Conservation (phyloP, 768 basidiomycete species). For the Bullera alba region DNA sequence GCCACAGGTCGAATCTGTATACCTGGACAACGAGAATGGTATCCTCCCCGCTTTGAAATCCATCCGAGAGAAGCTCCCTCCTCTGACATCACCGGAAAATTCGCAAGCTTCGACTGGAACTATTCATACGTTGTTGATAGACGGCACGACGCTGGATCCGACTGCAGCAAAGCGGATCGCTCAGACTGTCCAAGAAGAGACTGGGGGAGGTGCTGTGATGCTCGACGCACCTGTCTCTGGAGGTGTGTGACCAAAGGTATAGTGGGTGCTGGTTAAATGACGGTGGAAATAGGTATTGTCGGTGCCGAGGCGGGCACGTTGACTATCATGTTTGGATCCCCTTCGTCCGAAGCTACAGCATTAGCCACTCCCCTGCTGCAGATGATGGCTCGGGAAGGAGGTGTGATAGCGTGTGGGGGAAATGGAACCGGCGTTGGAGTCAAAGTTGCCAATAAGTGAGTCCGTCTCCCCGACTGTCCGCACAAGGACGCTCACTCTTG, state of each 20-base stretch:
- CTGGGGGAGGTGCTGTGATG: conserved; percentile 60
- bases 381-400: conserved; percentile 30
- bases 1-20: conserved; percentile 74
- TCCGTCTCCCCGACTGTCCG: neutral
- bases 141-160: conserved; percentile 86
- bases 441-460: conserved; percentile 41
- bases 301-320: conserved; percentile 82
- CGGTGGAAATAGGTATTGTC: conserved; percentile 57
- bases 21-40: conserved; percentile 53
- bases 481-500: neutral
- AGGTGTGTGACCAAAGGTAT: conserved; percentile 51
- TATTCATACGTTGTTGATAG: conserved; percentile 62
- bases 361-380: conserved; percentile 25
- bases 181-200: conserved; percentile 47
- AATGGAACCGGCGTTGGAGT: conserved; percentile 36
- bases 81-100: neutral
- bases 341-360: conserved; percentile 29
- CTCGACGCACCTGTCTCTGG: conserved; percentile 93
- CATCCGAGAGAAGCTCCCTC: conserved; percentile 7
- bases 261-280: neutral
- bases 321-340: conserved; percentile 85
- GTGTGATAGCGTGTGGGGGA: conserved; percentile 29
- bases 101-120: neutral
- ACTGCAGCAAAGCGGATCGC: conserved; percentile 64
- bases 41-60: conserved; percentile 60